A percentile compares a stretch with the other conserved stretches of the same genome.
phyloP scores from a whole-genome alignment of 805 yeast species.

The Tetrapisispora phaffii region DNA sequence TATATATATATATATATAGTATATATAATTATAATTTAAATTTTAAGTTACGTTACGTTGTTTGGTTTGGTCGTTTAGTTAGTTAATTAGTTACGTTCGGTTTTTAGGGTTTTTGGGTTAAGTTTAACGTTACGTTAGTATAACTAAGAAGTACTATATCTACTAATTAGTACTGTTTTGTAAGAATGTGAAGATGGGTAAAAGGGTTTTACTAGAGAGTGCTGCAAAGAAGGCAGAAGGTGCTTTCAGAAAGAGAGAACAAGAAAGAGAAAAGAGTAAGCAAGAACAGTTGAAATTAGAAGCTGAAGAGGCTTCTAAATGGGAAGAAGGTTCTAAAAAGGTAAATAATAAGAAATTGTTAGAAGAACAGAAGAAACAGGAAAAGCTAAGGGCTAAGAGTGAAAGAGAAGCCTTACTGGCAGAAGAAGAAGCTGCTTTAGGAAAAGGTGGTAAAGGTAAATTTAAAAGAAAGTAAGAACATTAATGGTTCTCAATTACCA shows the following conservation, averaged over 20 bases:
- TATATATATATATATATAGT: too few species aligned
- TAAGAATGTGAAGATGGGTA: slow-evolving; percentile 30
- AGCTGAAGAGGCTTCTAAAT: slow-evolving; percentile 27
- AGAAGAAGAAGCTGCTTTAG: slow-evolving; percentile 23
- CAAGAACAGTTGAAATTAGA: slow-evolving; percentile 19
- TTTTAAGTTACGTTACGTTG: too few species aligned
- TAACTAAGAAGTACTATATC: too few species aligned
- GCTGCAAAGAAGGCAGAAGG: slow-evolving; percentile 31
- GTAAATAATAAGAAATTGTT: slow-evolving; percentile 17
- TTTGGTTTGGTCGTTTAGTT: too few species aligned
- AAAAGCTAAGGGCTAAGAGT: slow-evolving; percentile 22
- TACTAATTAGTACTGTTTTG: too few species aligned
- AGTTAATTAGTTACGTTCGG: too few species aligned
- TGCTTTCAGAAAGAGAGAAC: slow-evolving; percentile 26
- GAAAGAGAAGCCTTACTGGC: slow-evolving; percentile 28
- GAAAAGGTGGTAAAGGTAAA: slow-evolving; percentile 22
- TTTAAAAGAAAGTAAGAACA: slow-evolving; percentile 3
- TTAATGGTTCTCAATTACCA: neutral
- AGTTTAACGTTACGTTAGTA: too few species aligned
- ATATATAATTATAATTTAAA: too few species aligned
- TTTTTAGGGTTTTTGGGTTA: too few species aligned
- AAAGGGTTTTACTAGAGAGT: slow-evolving; percentile 29
- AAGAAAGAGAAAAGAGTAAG: slow-evolving; percentile 21
- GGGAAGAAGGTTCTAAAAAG: slow-evolving; percentile 27
- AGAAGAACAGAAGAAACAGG: slow-evolving; percentile 28